Evolutionary conservation across 345 rosid genomes (phyloP).

Genomic region (Conringia planisiliqua): DNA sequence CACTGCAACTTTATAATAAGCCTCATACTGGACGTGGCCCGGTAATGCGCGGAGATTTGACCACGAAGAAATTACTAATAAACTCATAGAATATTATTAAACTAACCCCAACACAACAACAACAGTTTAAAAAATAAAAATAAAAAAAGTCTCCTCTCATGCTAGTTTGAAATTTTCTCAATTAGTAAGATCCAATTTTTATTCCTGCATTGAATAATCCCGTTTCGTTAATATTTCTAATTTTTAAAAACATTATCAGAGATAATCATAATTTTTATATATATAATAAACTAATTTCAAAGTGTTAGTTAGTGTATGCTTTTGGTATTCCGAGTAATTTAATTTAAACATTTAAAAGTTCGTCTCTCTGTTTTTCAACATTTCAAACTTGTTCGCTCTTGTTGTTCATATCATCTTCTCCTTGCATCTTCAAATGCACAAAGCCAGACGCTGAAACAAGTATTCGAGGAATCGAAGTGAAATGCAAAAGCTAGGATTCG

Average conservation of each 20-base stretch:
- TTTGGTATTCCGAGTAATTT: constrained; percentile 4
- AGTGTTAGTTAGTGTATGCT: constrained; percentile 4
- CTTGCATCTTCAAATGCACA: background rate
- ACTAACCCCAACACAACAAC: background rate
- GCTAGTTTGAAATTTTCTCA: constrained; percentile 14
- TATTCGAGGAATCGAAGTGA: background rate
- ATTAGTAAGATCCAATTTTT: background rate
- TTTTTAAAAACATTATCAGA: no score
- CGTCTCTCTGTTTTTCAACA: constrained; percentile 1
- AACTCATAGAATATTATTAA: background rate
- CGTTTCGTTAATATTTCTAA: no score
- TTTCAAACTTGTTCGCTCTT: background rate
- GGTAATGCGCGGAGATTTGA: constrained; percentile 21
- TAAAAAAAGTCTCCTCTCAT: constrained; percentile 17
- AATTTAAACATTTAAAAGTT: background rate
- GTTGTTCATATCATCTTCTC: background rate
- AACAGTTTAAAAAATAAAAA: background rate
- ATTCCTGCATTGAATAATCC: background rate
- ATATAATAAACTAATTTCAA: no score
- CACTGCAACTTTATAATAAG: background rate
- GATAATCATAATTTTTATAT: no score
- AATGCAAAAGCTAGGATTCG: constrained; percentile 29
- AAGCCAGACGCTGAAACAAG: background rate
- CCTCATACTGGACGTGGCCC: constrained; percentile 4
- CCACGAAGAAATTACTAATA: constrained; percentile 2